Conservation (phyloP, 495 filamentous ascomycete species). For the Talaromyces nanjingensis region DNA sequence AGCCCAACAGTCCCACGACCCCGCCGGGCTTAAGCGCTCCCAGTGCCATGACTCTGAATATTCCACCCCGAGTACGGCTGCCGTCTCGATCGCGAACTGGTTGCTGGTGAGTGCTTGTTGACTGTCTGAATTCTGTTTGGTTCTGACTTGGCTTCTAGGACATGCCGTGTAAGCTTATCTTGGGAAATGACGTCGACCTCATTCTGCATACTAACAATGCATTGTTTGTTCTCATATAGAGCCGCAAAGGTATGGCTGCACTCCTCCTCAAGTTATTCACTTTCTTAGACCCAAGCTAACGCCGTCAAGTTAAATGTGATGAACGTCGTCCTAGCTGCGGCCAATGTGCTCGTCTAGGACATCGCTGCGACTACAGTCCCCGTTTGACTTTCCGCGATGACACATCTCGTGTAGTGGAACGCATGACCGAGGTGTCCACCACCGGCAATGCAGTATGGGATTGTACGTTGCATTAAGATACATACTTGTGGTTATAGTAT, state of each 20-base stretch:
- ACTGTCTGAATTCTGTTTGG: slow-evolving; percentile 11
- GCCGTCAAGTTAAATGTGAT: slow-evolving; percentile 41
- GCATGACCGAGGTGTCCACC: slow-evolving; percentile 47
- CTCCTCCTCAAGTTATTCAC: background rate
- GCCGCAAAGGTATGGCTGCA: slow-evolving; percentile 41
- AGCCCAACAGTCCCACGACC: slow-evolving; percentile 14
- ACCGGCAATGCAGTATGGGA: slow-evolving; percentile 47
- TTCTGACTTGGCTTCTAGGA: slow-evolving; percentile 26
- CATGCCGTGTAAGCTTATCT: slow-evolving; percentile 39
- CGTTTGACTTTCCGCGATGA: slow-evolving; percentile 50
- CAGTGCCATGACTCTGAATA: slow-evolving; percentile 17
- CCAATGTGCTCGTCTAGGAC: slow-evolving; percentile 50
- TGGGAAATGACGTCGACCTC: background rate
- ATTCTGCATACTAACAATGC: background rate
- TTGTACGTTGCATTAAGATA: slow-evolving; percentile 29
- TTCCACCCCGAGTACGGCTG: slow-evolving; percentile 40
- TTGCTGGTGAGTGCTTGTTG: slow-evolving; percentile 38
- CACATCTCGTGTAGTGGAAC: slow-evolving; percentile 46
- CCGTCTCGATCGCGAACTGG: slow-evolving; percentile 46
- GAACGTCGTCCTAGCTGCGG: slow-evolving; percentile 46
- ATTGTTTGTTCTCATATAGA: slow-evolving; percentile 21
- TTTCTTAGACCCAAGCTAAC: slow-evolving; percentile 3
- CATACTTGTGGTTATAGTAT: background rate
- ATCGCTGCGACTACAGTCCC: slow-evolving; percentile 51
- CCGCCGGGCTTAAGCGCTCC: background rate